Base-by-base conservation (phyloP, 139 green algal species). In the Gonium pectorale region DNA sequence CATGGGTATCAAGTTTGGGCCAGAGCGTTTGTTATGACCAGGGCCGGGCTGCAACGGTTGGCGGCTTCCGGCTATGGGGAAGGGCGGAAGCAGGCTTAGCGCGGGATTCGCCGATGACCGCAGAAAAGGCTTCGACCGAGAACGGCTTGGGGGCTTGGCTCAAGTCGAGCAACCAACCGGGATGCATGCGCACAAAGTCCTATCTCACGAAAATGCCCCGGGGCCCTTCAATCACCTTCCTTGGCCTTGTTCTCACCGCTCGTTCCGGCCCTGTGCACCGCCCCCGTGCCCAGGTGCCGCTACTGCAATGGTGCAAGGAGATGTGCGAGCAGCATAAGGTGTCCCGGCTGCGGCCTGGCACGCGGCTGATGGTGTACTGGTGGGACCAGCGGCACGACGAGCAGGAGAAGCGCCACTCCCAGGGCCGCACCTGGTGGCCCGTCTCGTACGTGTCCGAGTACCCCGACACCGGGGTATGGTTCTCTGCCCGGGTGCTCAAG, bases 381-480 rank as follows among this genome's bases (percentile, higher is more conserved):
- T 82, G 59, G 40, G 59, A 72, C 21, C 44, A 49, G 56, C 13
- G 60, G 56, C 54, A 66, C 24, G 38, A 37, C 46, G 22, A 68
- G 72, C 13, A 27, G 35, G n/a, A 79, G 19, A 80, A 80, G 72
- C 5, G 26, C 0, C 22, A 67, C 33, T n/a, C 35, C 35, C 33
- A 24, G 5, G 77, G 77, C 43, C 8, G 1, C 17, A 74, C 77
- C 15, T 83, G 77, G 77, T 83, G 77, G 77, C 77, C 60, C 33
- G 43, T n/a, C 3, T 8, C 43, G 0, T 74, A 83, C 44, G 24
- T 3, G 5, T 17, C 60, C n/a, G 38, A 38, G 31, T 37, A 66
- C 31, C 38, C 26, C 27, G 51, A 83, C 31, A 29, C 52, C n/a
- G 77, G 77, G n/a, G 46, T 83, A 9, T 83, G 77, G 77, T 83